These are phyloP conservation scores for Tremellales sp. DNA, from an alignment of 1,284 basidiomycete genomes.

Conservation along the genomic window DNA sequence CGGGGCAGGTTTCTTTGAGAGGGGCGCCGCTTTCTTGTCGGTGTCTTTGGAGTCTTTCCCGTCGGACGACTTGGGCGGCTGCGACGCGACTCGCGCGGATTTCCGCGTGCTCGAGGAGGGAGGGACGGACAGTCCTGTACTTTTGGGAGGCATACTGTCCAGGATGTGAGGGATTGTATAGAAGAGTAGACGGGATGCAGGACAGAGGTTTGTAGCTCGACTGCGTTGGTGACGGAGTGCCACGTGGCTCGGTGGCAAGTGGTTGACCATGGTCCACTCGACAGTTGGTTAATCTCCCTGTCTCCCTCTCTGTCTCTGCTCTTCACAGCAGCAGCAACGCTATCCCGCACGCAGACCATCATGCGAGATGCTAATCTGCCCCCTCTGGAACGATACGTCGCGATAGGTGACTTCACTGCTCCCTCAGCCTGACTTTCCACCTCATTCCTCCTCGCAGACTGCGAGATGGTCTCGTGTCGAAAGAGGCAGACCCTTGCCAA, in stretches of 20 bases:
- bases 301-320: neutral
- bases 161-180: neutral
- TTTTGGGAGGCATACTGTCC: neutral
- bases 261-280: neutral
- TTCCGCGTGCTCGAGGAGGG: neutral
- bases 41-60: conserved; percentile 6
- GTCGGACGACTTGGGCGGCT: conserved; percentile 24
- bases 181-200: neutral
- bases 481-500: conserved; percentile 23
- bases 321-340: too few relatives aligned
- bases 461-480: conserved; percentile 38
- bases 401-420: conserved; percentile 23
- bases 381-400: conserved; percentile 29
- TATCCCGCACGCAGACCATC: too few relatives aligned
- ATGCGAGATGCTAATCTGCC: too few relatives aligned
- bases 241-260: too few relatives aligned
- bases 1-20: neutral
- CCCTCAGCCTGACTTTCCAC: neutral
- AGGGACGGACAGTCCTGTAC: neutral
- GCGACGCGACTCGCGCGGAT: conserved; percentile 16
- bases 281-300: neutral
- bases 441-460: conserved; percentile 22
- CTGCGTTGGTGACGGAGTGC: too few relatives aligned
- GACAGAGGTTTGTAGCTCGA: neutral
- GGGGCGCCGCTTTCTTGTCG: conserved; percentile 11